A percentile compares a stretch with the other conserved stretches of the same genome.
These are phyloP conservation scores for Gynochthodes officinalis DNA, from an alignment of 257 asterid species.

Conservation along the genomic window DNA sequence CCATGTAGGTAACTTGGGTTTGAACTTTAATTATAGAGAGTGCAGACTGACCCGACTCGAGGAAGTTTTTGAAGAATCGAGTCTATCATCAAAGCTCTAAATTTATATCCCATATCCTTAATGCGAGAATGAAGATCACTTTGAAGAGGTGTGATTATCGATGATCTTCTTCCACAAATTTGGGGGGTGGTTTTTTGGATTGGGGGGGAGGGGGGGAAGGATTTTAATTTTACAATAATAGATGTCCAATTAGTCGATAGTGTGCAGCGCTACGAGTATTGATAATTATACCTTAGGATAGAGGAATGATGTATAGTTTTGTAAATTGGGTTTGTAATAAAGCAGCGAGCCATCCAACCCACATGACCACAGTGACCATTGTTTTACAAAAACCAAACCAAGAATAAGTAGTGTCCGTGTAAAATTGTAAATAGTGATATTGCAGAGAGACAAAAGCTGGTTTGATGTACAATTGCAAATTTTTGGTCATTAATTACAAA, in stretches of 20 bases:
- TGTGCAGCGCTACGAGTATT: slow-evolving; percentile 6
- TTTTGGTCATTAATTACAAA: too few species aligned
- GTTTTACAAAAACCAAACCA: too few species aligned
- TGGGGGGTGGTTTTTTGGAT: too few species aligned
- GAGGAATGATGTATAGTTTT: slow-evolving; percentile 16
- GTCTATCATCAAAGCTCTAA: slow-evolving; percentile 3
- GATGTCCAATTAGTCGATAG: slow-evolving; percentile 13
- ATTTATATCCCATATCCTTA: neutral
- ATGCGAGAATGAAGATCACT: neutral
- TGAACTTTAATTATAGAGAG: neutral
- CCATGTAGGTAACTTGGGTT: neutral
- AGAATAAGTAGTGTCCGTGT: too few species aligned
- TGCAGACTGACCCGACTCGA: slow-evolving; percentile 19
- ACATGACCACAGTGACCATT: neutral
- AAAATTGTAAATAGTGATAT: too few species aligned
- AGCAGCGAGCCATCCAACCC: neutral
- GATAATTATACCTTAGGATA: slow-evolving; percentile 1
- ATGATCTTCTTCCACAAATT: slow-evolving; percentile 7
- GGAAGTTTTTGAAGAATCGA: slow-evolving; percentile 21
- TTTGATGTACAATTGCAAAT: too few species aligned
- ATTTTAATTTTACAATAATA: neutral
- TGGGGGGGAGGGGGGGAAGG: too few species aligned
- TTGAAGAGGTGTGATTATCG: slow-evolving; percentile 8
- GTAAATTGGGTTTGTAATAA: slow-evolving; percentile 5
- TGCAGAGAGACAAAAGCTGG: too few species aligned